Evolutionary conservation across 208 protist species (phyloP).

Genomic region (Trypanosoma boissoni): DNA sequence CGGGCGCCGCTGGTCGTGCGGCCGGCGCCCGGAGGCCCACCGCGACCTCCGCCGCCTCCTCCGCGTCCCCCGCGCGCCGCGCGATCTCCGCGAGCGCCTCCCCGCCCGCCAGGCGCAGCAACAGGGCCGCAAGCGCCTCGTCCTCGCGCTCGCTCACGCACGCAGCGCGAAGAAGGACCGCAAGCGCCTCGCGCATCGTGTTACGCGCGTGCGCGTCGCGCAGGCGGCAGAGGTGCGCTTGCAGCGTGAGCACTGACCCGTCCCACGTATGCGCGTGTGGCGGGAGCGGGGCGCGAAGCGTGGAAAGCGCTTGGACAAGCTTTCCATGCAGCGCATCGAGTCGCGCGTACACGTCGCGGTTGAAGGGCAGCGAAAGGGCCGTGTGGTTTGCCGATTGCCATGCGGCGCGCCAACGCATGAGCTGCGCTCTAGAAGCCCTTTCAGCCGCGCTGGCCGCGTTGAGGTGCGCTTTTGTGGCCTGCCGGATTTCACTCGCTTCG

Average conservation of each 20-base stretch:
- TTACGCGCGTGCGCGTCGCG: constrained; percentile 50
- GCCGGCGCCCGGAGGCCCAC: constrained; percentile 21
- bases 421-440: constrained; percentile 4
- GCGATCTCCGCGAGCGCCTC: constrained; percentile 27
- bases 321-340: constrained; percentile 44
- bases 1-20: neutral
- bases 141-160: constrained; percentile 32
- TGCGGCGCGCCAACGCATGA: constrained; percentile 17
- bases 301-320: constrained; percentile 34
- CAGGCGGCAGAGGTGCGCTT: constrained; percentile 42
- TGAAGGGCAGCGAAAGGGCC: constrained; percentile 48
- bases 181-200: constrained; percentile 46
- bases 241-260: constrained; percentile 40
- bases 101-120: constrained; percentile 40
- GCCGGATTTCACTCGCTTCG: constrained; percentile 37
- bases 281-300: constrained; percentile 20
- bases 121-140: constrained; percentile 41
- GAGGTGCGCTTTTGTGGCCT: constrained; percentile 18
- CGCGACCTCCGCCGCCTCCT: constrained; percentile 20
- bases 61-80: neutral
- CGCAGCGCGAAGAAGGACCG: constrained; percentile 63
- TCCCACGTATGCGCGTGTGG: constrained; percentile 40
- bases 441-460: neutral
- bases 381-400: constrained; percentile 22
- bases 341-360: constrained; percentile 57